Conservation (phyloP, 1,284 basidiomycete species). For the Exobasidium rhododendri region DNA sequence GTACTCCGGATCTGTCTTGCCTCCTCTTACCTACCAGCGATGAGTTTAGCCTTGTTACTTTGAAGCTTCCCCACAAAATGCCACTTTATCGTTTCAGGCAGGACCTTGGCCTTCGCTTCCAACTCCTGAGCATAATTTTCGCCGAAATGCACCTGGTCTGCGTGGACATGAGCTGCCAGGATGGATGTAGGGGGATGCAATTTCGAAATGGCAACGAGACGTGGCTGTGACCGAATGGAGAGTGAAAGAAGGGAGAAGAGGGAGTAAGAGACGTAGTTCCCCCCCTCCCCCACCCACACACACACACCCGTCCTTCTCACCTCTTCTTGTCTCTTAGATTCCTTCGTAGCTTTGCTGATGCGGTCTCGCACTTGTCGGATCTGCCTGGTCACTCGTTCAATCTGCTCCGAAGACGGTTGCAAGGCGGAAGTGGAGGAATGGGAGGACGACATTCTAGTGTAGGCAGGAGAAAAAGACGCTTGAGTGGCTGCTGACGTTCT, state of each 20-base stretch:
- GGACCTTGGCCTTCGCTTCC: constrained; percentile 64
- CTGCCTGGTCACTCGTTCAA: constrained; percentile 1
- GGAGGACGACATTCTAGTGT: too few relatives aligned
- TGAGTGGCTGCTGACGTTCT: too few relatives aligned
- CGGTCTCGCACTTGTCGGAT: constrained; percentile 4
- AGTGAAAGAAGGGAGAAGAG: too few relatives aligned
- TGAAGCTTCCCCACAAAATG: constrained; percentile 95
- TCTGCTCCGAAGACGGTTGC: background rate
- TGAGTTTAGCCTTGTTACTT: constrained; percentile 86
- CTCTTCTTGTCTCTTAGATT: background rate
- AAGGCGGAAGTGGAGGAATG: background rate
- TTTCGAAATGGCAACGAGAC: constrained; percentile 88
- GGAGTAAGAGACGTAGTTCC: background rate
- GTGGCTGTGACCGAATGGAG: constrained; percentile 42
- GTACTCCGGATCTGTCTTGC: background rate
- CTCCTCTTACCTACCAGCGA: constrained; percentile 67
- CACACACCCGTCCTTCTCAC: background rate
- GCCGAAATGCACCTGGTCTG: constrained; percentile 83
- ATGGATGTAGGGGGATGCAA: constrained; percentile 86
- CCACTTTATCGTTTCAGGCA: constrained; percentile 64
- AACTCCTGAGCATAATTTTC: constrained; percentile 97
- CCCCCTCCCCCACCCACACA: too few relatives aligned
- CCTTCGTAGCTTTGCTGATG: background rate
- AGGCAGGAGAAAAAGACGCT: too few relatives aligned
- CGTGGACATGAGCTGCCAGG: constrained; percentile 58